phyloP scores from a whole-genome alignment of 1,284 basidiomycete species.

The Pseudozyma pruni region DNA sequence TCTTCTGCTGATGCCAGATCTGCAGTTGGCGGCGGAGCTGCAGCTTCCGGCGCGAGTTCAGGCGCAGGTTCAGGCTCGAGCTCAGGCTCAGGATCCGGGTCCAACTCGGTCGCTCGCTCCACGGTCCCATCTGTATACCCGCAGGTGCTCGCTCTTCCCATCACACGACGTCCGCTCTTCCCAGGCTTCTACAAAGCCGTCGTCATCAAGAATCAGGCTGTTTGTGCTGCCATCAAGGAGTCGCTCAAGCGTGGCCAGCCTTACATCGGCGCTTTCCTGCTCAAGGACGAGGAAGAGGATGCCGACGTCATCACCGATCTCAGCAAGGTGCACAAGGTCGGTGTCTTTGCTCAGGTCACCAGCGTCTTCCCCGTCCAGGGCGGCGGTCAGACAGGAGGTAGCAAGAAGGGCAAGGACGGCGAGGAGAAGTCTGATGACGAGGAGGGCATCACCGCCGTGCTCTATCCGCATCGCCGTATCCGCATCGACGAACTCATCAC shows the following conservation, averaged over 20 bases:
- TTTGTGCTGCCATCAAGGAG: conserved; percentile 94
- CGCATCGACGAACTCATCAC: conserved; percentile 81
- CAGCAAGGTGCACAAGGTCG: conserved; percentile 89
- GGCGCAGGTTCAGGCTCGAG: conserved; percentile 21
- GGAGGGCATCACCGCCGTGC: conserved; percentile 85
- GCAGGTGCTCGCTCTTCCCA: conserved; percentile 92
- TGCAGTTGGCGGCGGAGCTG: conserved; percentile 19
- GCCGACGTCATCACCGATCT: conserved; percentile 90
- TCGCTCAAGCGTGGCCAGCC: conserved; percentile 96
- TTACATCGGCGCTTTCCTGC: conserved; percentile 95
- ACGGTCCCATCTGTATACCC: conserved; percentile 76
- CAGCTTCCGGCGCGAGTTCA: conserved; percentile 18
- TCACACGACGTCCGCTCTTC: conserved; percentile 93
- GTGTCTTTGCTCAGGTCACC: conserved; percentile 97
- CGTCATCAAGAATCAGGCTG: conserved; percentile 74
- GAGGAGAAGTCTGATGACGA: conserved; percentile 86
- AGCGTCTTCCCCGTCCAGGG: conserved; percentile 78
- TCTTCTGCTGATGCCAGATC: conserved; percentile 22
- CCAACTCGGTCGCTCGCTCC: conserved; percentile 54
- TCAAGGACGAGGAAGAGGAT: conserved; percentile 93
- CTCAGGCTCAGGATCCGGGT: conserved; percentile 35
- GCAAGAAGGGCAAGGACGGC: conserved; percentile 68
- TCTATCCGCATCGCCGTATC: conserved; percentile 94
- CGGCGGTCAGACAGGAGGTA: conserved; percentile 37
- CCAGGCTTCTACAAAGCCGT: conserved; percentile 85